Percentiles rank a stretch among this genome's conserved stretches.
Conservation (phyloP, 116 monocot genomes). For the Cymodocea nodosa region DNA sequence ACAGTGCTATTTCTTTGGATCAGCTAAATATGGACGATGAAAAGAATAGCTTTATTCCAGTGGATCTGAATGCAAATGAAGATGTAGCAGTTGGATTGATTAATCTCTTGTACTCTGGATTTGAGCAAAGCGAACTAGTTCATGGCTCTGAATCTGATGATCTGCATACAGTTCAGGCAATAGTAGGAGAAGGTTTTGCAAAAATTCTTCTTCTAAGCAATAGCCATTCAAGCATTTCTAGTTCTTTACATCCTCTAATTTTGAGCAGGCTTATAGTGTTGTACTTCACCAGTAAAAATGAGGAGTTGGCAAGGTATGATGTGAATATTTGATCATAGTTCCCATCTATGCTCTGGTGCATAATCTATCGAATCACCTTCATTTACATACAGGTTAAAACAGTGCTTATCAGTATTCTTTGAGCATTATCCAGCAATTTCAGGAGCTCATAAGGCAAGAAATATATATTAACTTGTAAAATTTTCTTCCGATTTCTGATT, state of each 20-base stretch:
- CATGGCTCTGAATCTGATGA: conserved; percentile 23
- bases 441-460: conserved; percentile 55
- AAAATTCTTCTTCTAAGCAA: conserved; percentile 71
- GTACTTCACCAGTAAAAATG: conserved; percentile 56
- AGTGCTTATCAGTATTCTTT: conserved; percentile 91
- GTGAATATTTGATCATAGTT: background rate
- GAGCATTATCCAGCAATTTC: conserved; percentile 81
- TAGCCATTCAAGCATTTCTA: conserved; percentile 43
- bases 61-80: conserved; percentile 31
- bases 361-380: conserved; percentile 3
- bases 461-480: background rate
- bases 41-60: conserved; percentile 18
- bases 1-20: conserved; percentile 39
- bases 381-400: conserved; percentile 48
- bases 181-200: conserved; percentile 83
- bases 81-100: conserved; percentile 38
- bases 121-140: conserved; percentile 28
- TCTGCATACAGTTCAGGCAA: conserved; percentile 36
- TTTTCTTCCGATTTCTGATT: background rate
- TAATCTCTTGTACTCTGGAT: conserved; percentile 55
- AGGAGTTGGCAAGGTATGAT: conserved; percentile 46
- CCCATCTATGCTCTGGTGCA: background rate
- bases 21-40: conserved; percentile 7
- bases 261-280: conserved; percentile 41
- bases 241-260: conserved; percentile 38